Evolutionary conservation across 2,329 filamentous ascomycete genomes (phyloP).

Genomic region (Botryosphaeria agaves): DNA sequence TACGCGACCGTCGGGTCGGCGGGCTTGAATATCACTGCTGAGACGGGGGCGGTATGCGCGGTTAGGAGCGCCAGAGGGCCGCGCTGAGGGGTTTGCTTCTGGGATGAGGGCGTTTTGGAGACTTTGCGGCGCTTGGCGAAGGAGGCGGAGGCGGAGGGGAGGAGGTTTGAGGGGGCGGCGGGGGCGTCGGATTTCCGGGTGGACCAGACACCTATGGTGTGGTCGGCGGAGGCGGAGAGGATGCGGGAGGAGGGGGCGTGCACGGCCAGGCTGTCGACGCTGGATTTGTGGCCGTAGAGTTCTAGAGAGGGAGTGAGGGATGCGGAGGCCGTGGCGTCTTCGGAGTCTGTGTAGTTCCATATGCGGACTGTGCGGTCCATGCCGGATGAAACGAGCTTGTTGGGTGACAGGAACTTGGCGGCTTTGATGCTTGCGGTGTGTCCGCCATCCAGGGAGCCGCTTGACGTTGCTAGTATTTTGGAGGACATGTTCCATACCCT

Average conservation of each 20-base stretch:
- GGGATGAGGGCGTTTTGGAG: constrained; percentile 28
- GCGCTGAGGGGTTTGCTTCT: constrained; percentile 45
- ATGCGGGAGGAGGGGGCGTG: constrained; percentile 59
- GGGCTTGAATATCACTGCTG: constrained; percentile 69
- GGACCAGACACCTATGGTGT: constrained; percentile 77
- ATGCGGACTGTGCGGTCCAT: constrained; percentile 73
- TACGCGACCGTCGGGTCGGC: constrained; percentile 79
- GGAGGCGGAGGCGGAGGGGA: constrained; percentile 46
- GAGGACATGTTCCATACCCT: constrained; percentile 82
- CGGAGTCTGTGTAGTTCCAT: constrained; percentile 66
- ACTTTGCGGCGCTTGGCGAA: constrained; percentile 58
- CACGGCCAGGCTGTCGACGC: constrained; percentile 57
- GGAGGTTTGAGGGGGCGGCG: constrained; percentile 48
- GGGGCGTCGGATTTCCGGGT: constrained; percentile 61
- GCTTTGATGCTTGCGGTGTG: constrained; percentile 64
- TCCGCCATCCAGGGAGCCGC: constrained; percentile 47
- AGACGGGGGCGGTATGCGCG: constrained; percentile 57
- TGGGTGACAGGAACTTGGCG: constrained; percentile 66
- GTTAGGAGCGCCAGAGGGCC: constrained; percentile 61
- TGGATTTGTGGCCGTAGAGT: constrained; percentile 64
- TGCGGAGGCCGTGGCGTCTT: constrained; percentile 4
- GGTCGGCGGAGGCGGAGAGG: constrained; percentile 71
- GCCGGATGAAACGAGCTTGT: constrained; percentile 65
- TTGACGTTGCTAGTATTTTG: constrained; percentile 64
- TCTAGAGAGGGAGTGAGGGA: constrained; percentile 58